Evolutionary conservation across 176 grass and related monocot genomes (phyloP).

Genomic region (Zea mays): Zm-B73-REFERENCE-NAM-5.0 NC_050100.1:88809001-88809500

Average conservation of each 20-base stretch:
- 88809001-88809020: not conserved
- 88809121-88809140: constrained; percentile 10
- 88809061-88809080: not conserved
- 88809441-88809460: constrained; percentile 25
- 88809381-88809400: constrained; percentile 26
- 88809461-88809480: constrained; percentile 8
- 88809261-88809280: constrained; percentile 33
- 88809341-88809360: constrained; percentile 29
- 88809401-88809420: constrained; percentile 24
- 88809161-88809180: constrained; percentile 11
- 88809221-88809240: constrained; percentile 16
- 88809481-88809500: constrained; percentile 9
- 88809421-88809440: not conserved
- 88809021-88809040: not conserved
- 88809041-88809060: not conserved
- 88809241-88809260: constrained; percentile 36
- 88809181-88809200: constrained; percentile 18
- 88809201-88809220: not conserved
- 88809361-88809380: constrained; percentile 46
- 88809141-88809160: constrained; percentile 17
- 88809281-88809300: constrained; percentile 29
- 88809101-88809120: constrained; percentile 22
- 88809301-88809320: constrained; percentile 42
- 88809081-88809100: not conserved
- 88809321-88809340: constrained; percentile 17